Base-by-base conservation (phyloP, 2,329 filamentous ascomycete genomes). In the Xylariales sp. region DNA sequence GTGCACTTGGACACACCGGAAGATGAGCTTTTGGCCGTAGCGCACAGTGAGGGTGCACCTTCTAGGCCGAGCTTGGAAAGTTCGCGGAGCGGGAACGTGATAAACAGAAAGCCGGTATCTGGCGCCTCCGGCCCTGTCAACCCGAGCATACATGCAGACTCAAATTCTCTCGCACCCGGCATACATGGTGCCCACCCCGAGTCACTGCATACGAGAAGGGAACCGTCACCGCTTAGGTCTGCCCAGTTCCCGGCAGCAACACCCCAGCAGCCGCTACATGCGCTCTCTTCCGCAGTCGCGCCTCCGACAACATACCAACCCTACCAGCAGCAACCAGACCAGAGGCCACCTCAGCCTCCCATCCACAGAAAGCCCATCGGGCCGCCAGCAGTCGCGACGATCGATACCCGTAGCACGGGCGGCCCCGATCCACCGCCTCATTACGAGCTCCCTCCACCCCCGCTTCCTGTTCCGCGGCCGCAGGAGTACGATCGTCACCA, bases 1-100 rank as follows among this genome's bases (percentile, higher is more conserved):
- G 69, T 96, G 37, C 91, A 97, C 62, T 76, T 94, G 27, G 76
- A 88, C 42, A 70, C 74, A 2, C 75, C 78, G 4, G 70, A 78
- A 27, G 77, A 86, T 43, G 60, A 60, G 20, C 56, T 65, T 21
- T 58, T 67, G 13, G 56, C 61, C 6, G 51, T 51, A 25, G 53
- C 59, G 33, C 57, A 63, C 43, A 13, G 10, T 5, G 18, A 30
- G 5, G 28, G 7, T n/a, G 8, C 23, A 25, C 7, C 17, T 2
- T 29, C 35, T 24, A 61, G 65, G 32, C 64, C 66, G 20, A 70
- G 70, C 46, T 59, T 64, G 35, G 69, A 72, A 37, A 66, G 62
- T 43, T 50, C 60, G 13, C 61, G 59, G 32, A 33, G 29, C 29
- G 29, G 18, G 12, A 57, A 56, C 33, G 54, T 55, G 20, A 77